These are phyloP conservation scores for Polytrichum commune DNA, from an alignment of 225 moss, liverwort and hornwort genomes.

Conservation along the genomic window DNA sequence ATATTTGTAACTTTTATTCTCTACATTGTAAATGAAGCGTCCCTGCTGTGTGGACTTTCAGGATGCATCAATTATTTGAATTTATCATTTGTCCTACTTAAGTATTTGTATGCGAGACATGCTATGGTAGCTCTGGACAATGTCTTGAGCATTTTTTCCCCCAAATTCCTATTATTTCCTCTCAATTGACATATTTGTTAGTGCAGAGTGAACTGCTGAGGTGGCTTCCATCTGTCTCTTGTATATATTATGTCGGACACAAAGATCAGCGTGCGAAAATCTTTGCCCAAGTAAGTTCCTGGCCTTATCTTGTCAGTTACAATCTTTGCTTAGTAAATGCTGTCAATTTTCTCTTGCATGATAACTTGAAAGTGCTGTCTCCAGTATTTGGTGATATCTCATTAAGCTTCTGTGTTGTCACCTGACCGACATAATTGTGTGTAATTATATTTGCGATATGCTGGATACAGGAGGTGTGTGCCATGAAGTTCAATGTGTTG, in stretches of 20 bases:
- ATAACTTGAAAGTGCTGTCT: too few relatives aligned
- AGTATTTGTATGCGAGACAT: too few relatives aligned
- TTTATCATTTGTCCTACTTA: not conserved
- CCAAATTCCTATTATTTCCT: too few relatives aligned
- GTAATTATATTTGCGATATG: not conserved
- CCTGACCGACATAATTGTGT: not conserved
- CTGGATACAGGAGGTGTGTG: conserved; percentile 72
- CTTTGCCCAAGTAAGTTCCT: conserved; percentile 67
- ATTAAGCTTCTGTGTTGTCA: not conserved
- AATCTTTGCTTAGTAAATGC: too few relatives aligned
- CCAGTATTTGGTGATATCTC: too few relatives aligned
- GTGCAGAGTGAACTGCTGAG: conserved; percentile 90
- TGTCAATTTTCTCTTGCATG: too few relatives aligned
- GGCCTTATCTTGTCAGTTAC: not conserved
- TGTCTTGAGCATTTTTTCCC: too few relatives aligned
- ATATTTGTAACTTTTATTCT: not conserved
- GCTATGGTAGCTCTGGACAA: too few relatives aligned
- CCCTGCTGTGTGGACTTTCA: not conserved
- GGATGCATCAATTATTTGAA: not conserved
- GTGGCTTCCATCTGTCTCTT: conserved; percentile 96
- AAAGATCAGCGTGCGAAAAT: conserved; percentile 94
- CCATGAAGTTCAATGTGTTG: conserved; percentile 97
- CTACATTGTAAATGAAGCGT: not conserved
- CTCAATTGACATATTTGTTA: conserved; percentile 4
- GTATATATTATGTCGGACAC: conserved; percentile 99